Conservation (phyloP, 1,284 basidiomycete genomes). For the Trichosporon coremiiforme region DNA sequence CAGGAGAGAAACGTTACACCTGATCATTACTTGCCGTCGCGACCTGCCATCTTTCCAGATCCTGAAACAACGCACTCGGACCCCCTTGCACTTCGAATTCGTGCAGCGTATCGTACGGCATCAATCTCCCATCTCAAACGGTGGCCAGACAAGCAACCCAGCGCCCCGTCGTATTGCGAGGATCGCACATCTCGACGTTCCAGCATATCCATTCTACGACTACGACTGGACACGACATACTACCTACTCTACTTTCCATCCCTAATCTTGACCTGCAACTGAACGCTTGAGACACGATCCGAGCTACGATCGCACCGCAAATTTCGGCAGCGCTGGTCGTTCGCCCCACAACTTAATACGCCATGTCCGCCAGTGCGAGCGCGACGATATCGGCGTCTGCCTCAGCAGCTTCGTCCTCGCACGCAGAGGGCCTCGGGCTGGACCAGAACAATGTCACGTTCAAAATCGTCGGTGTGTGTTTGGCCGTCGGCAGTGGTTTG, state of each 20-base stretch:
- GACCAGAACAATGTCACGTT: slow-evolving; percentile 40
- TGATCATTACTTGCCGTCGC: neutral
- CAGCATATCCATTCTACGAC: neutral
- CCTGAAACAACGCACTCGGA: slow-evolving; percentile 9
- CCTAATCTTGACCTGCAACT: neutral
- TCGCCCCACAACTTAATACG: neutral
- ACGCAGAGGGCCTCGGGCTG: neutral
- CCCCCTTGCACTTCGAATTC: neutral
- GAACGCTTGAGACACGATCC: neutral
- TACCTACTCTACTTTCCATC: neutral
- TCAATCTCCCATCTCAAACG: neutral
- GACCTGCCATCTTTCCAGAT: neutral
- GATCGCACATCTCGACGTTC: neutral
- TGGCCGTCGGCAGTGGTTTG: slow-evolving; percentile 79
- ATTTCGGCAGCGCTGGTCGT: neutral
- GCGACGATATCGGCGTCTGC: neutral
- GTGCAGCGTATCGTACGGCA: slow-evolving; percentile 5
- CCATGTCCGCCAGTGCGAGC: slow-evolving; percentile 3
- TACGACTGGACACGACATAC: no score
- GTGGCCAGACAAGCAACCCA: neutral
- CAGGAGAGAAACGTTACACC: neutral
- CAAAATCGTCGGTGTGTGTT: slow-evolving; percentile 65
- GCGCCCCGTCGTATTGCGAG: neutral
- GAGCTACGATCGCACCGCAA: neutral
- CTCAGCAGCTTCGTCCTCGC: neutral